Evolutionary conservation across 306 rosid species (phyloP), one percentile per base, ranked within the genome.

Genomic region (Mimosa pudica): DNA sequence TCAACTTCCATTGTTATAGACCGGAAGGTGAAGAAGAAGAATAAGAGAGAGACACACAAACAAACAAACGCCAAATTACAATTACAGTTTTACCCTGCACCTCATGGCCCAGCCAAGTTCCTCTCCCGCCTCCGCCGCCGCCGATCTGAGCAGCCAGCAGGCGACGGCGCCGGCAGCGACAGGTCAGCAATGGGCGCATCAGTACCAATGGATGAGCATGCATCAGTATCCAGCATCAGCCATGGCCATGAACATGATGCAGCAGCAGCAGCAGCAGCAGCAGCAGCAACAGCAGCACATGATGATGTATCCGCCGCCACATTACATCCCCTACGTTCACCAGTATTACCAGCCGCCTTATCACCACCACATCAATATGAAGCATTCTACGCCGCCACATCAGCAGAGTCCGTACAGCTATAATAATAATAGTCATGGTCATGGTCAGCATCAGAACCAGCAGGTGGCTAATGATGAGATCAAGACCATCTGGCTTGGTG

Each of bases 271-370:
- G 80, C 98, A 38, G 97, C 98, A 93, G 80, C 98, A 93, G 18
- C 98, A 38, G 98, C 98, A 93, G 80, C 98, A 38, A 97, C 98
- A 93, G 80, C 98, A 93, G 18, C 98, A 93, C 85, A 88, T 91
- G 98, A 91, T 93, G 98, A 92, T 93, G 98, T 93, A 93, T 63
- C 97, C 93, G 3, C 97, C 88, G 3, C 97, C 88, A 82, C 97
- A 89, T 77, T 93, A 91, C 81, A 73, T 93, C 86, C 90, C 97
- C 12, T 85, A 89, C 45, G 74, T 69, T 10, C 87, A 87, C 11
- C 74, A 58, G 20, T 58, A 70, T 70, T 70, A 70, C 30, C 74
- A 70, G 41, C 74, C 74, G 74, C 74, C 74, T 10, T 49, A 70
- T 10, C 74, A 70, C 58, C 55, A 70, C 32, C 79, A 75, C 30